phyloP scores from a whole-genome alignment of 371 early-diverging fungal genomes.

The Conidiobolus incongruus region DNA sequence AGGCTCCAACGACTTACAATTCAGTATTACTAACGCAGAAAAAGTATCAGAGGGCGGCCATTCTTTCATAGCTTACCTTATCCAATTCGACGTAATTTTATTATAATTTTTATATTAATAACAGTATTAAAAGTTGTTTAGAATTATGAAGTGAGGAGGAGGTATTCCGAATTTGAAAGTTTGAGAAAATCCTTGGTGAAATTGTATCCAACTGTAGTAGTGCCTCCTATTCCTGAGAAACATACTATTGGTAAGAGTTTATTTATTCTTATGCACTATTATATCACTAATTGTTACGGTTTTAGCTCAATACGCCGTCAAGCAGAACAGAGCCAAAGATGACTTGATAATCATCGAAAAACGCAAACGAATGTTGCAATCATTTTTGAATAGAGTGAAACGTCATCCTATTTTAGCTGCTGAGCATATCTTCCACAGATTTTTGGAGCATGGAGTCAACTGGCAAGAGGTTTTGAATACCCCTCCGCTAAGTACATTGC shows the following conservation, averaged over 20 bases:
- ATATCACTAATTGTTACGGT: not conserved
- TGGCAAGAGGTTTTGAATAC: conserved; percentile 48
- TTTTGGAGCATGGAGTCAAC: conserved; percentile 37
- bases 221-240: conserved; percentile 92
- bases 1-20: no score
- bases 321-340: conserved; percentile 62
- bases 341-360: conserved; percentile 63
- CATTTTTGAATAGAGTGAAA: conserved; percentile 62
- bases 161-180: conserved; percentile 91
- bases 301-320: conserved; percentile 59
- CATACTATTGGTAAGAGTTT: conserved; percentile 45
- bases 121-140: conserved; percentile 7
- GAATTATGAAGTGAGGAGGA: conserved; percentile 34
- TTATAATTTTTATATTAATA: not conserved
- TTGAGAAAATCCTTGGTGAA: conserved; percentile 42
- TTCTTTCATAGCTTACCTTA: conserved; percentile 23
- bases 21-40: no score
- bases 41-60: conserved; percentile 8
- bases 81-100: conserved; percentile 20
- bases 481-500: conserved; percentile 28
- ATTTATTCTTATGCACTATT: conserved; percentile 7
- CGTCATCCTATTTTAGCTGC: conserved; percentile 58
- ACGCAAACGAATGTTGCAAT: conserved; percentile 71
- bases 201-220: conserved; percentile 56
- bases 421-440: conserved; percentile 74